phyloP scores from a whole-genome alignment of 257 asterid species.

The Salvia splendens region DNA sequence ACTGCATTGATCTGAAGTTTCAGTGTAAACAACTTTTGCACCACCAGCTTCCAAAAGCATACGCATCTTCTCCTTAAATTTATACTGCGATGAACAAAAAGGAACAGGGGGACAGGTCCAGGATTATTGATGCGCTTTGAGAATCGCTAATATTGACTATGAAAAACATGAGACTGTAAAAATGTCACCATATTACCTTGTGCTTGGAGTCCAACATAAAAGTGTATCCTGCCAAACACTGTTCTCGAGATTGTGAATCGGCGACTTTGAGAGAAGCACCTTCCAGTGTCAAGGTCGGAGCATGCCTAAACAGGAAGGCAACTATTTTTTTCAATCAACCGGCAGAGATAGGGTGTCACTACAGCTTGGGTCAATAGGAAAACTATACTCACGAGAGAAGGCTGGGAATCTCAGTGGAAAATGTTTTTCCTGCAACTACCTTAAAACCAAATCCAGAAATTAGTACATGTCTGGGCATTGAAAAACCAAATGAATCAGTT shows the following conservation, averaged over 20 bases:
- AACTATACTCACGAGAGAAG: conserved; percentile 54
- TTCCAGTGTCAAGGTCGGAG: conserved; percentile 67
- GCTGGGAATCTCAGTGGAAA: conserved; percentile 83
- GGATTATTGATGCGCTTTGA: conserved; percentile 19
- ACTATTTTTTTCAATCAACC: conserved; percentile 26
- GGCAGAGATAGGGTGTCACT: conserved; percentile 17
- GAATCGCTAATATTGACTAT: conserved; percentile 7
- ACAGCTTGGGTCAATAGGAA: conserved; percentile 26
- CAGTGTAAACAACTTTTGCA: conserved; percentile 57
- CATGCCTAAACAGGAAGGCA: conserved; percentile 53
- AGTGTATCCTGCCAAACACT: conserved; percentile 70
- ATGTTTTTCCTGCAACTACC: conserved; percentile 68
- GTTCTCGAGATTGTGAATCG: conserved; percentile 75
- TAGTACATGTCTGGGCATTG: conserved; percentile 29
- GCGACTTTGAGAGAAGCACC: conserved; percentile 60
- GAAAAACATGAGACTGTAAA: conserved; percentile 24
- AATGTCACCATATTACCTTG: conserved; percentile 49
- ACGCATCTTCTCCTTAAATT: conserved; percentile 68
- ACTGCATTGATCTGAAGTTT: conserved; percentile 48
- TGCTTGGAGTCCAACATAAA: conserved; percentile 63
- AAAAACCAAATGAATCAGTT: conserved; percentile 13
- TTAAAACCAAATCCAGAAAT: conserved; percentile 42
- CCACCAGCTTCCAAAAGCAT: conserved; percentile 77
- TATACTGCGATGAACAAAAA: conserved; percentile 57
- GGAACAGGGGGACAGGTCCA: conserved; percentile 5